Evolutionary conservation across 2,329 filamentous ascomycete species (phyloP).

Genomic region (Thermomyces lanuginosus): DNA sequence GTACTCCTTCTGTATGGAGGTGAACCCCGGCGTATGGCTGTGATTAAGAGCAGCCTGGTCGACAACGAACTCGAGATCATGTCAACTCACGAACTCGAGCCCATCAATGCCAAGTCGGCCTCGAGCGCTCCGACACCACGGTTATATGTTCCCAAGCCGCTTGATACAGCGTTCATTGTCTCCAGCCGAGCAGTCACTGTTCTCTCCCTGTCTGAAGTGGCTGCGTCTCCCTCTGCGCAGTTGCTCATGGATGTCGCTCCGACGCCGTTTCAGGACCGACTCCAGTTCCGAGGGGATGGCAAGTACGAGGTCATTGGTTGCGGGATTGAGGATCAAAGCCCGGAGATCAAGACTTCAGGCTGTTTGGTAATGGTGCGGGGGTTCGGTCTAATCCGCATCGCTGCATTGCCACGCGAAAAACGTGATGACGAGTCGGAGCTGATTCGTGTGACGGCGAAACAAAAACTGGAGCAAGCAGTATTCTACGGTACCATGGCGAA

Average conservation of each 20-base stretch:
- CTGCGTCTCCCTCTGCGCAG: constrained; percentile 60
- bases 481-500: constrained; percentile 72
- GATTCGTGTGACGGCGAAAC: constrained; percentile 55
- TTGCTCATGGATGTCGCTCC: constrained; percentile 49
- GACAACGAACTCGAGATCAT: constrained; percentile 39
- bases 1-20: constrained; percentile 25
- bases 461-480: constrained; percentile 83
- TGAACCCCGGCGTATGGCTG: constrained; percentile 45
- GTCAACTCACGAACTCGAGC: constrained; percentile 51
- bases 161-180: constrained; percentile 64
- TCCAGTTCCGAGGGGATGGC: constrained; percentile 51
- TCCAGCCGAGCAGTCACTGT: constrained; percentile 66
- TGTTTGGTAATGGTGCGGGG: constrained; percentile 41
- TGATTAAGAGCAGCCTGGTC: constrained; percentile 55
- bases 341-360: constrained; percentile 23
- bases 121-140: constrained; percentile 37
- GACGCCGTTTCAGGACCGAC: constrained; percentile 65
- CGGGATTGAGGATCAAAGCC: constrained; percentile 29
- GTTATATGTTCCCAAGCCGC: constrained; percentile 62
- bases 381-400: constrained; percentile 41
- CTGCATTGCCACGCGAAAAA: constrained; percentile 20
- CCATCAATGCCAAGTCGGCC: constrained; percentile 41
- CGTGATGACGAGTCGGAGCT: constrained; percentile 34
- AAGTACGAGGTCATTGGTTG: constrained; percentile 35
- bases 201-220: constrained; percentile 51